Base-by-base conservation (phyloP, 2,329 filamentous ascomycete species). In the Cadophora sp. region DNA sequence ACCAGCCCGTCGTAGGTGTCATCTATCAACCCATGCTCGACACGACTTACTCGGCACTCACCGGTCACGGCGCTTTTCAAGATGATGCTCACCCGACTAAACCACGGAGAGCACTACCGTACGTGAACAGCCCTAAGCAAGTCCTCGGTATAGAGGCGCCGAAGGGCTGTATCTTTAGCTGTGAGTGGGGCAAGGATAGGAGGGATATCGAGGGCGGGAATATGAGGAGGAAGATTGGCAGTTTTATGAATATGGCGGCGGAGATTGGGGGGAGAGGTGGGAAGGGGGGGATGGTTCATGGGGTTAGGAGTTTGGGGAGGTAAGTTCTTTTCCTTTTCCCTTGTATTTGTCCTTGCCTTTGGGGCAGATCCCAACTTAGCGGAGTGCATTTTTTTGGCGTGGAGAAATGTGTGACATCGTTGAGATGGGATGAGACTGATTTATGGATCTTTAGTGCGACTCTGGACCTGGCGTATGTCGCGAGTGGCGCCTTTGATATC, bases 201-300 rank as follows among this genome's bases (percentile, higher is more conserved):
- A 82, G 87, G 65, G 91, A 93, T 76, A 78, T 76, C 0, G 83
- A 84, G 0, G 89, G 88, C 43, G 89, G 91, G 0, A 94, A 93
- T 77, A 78, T 94, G 80, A 80, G 86, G 64, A 82, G 89, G 47
- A 94, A 94, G 78, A 83, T 93, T 1, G 88, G 92, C 72, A 93
- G 87, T 67, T 94, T 94, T 75, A 75, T 92, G 3, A 93, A 90
- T 67, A 89, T 94, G 86, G 91, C 91, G 0, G 83, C 87, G 0
- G 91, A 94, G 77, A 74, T 86, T 9, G 85, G 84, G 0, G 87
- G 87, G 0, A 79, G 89, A 4, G 83, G 81, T 18, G 91, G 91
- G 0, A 89, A 87, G 72, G 91, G 91, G 0, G 91, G 90, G 0
- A 94, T 94, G 91, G 91, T 93, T 7, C 91, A 94, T 77, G 91